phyloP scores from a whole-genome alignment of 805 yeast genomes.

The Candida tallmaniae region DNA sequence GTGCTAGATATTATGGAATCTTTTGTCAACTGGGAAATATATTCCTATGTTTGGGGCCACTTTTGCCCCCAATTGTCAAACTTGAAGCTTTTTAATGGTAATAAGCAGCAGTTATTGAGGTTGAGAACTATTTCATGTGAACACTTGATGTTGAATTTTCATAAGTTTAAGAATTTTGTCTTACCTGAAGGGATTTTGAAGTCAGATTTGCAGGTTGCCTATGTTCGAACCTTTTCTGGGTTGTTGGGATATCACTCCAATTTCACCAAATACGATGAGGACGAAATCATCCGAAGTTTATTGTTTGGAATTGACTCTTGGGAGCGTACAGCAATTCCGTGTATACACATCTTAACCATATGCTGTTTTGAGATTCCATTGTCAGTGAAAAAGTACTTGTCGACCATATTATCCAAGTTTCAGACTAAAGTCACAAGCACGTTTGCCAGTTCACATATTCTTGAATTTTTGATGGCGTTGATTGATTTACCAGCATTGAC shows the following conservation, averaged over 20 bases:
- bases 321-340: constrained; percentile 75
- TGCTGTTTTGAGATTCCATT: constrained; percentile 80
- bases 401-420: constrained; percentile 65
- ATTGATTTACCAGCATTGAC: constrained; percentile 63
- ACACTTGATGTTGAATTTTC: constrained; percentile 51
- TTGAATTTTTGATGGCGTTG: constrained; percentile 69
- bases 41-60: constrained; percentile 62
- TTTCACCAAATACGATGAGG: constrained; percentile 56
- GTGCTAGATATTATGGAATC: constrained; percentile 46
- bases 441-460: constrained; percentile 64
- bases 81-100: constrained; percentile 44
- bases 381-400: constrained; percentile 63
- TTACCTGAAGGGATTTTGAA: constrained; percentile 44
- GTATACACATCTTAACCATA: constrained; percentile 68
- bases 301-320: constrained; percentile 63
- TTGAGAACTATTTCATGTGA: constrained; percentile 51
- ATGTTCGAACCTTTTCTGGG: constrained; percentile 58
- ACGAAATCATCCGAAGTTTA: constrained; percentile 56
- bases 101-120: constrained; percentile 30
- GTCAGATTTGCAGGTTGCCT: constrained; percentile 63
- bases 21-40: constrained; percentile 66
- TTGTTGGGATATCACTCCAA: constrained; percentile 55
- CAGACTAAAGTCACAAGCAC: constrained; percentile 72
- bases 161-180: constrained; percentile 30
- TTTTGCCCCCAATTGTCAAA: constrained; percentile 68